Evolutionary conservation across 1,284 basidiomycete species (phyloP).

Genomic region (Ustilago hordei): DNA sequence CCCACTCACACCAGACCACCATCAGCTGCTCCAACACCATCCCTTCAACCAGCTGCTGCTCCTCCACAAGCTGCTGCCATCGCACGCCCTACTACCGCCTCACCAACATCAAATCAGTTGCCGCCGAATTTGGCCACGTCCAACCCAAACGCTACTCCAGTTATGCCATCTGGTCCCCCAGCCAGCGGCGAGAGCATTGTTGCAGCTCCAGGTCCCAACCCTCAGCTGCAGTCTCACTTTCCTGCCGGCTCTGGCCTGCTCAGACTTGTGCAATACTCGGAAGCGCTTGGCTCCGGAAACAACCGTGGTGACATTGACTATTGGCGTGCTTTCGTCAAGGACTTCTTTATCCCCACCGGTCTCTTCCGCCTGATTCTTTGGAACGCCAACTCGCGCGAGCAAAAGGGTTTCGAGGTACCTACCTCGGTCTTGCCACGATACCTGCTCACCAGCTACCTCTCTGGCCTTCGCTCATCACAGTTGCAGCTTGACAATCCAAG

Average conservation of each 20-base stretch:
- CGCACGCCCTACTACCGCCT: constrained; percentile 22
- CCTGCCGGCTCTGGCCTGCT: constrained; percentile 42
- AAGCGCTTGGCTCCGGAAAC: constrained; percentile 36
- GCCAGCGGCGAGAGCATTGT: constrained; percentile 12
- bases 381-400: constrained; percentile 56
- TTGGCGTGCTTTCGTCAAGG: constrained; percentile 52
- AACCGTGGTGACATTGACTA: constrained; percentile 49
- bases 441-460: constrained; percentile 56
- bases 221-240: constrained; percentile 44
- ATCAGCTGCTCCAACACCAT: constrained; percentile 38
- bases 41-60: constrained; percentile 28
- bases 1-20: constrained; percentile 45
- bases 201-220: constrained; percentile 39
- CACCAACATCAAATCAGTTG: constrained; percentile 23
- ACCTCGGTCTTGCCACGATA: constrained; percentile 54
- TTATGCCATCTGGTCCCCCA: constrained; percentile 14
- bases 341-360: constrained; percentile 52
- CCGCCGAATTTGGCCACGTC: constrained; percentile 6
- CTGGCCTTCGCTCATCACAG: constrained; percentile 37
- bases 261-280: constrained; percentile 50
- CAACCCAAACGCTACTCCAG: constrained; percentile 2
- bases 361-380: constrained; percentile 51
- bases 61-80: constrained; percentile 13
- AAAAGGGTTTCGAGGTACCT: constrained; percentile 58
- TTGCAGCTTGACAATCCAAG: constrained; percentile 51